These are phyloP conservation scores for Ophiocytium majus DNA, from an alignment of 352 stramenopile genomes.

Conservation along the genomic window DNA sequence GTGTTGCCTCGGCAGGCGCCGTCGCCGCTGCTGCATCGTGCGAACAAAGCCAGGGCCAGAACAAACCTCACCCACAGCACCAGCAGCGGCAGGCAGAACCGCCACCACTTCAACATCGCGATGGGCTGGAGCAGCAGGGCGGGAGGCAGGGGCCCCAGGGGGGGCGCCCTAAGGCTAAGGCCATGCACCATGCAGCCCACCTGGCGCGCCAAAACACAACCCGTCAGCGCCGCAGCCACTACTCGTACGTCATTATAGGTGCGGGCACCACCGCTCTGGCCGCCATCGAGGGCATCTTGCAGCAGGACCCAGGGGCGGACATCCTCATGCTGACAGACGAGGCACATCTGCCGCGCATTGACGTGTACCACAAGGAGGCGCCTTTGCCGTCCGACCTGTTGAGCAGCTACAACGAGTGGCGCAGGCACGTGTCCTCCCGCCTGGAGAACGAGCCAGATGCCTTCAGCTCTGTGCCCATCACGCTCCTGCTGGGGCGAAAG, in stretches of 20 bases:
- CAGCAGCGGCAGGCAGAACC: no score
- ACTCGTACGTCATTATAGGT: constrained; percentile 23
- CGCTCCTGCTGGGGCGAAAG: constrained; percentile 66
- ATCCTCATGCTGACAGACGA: constrained; percentile 29
- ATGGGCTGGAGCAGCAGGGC: no score
- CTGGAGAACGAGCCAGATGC: constrained; percentile 68
- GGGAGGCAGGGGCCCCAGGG: no score
- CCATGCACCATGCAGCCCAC: background rate
- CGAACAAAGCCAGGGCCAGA: no score
- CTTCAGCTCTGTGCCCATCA: constrained; percentile 61
- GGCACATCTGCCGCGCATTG: constrained; percentile 5
- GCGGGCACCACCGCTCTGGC: constrained; percentile 24
- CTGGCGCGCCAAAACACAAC: constrained; percentile 1
- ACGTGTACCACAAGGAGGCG: constrained; percentile 17
- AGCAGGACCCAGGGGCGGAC: constrained; percentile 23
- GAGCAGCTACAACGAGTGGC: constrained; percentile 79
- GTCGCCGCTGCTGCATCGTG: no score
- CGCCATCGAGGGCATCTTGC: constrained; percentile 24
- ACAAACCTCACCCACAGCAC: no score
- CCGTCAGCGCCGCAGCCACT: background rate
- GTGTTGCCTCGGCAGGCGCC: no score
- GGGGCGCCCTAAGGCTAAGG: no score
- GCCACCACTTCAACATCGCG: no score
- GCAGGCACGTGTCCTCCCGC: constrained; percentile 71
- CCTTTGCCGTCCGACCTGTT: background rate